Evolutionary conservation across 1,284 basidiomycete species (phyloP).

Genomic region (Pulveroboletus ridleyi): DNA sequence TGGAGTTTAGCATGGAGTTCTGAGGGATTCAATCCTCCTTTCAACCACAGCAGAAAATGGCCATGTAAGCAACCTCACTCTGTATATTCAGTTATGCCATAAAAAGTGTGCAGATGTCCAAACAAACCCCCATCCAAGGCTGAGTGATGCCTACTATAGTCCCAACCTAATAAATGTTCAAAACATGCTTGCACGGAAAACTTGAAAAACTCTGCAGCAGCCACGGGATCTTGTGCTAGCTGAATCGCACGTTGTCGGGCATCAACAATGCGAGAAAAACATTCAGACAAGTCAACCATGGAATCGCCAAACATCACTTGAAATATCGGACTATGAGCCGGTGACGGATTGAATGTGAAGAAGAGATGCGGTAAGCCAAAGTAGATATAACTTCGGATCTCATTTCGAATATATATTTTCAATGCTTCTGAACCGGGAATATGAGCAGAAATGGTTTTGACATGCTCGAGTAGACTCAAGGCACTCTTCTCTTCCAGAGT

Average conservation of each 20-base stretch:
- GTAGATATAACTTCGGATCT: not conserved
- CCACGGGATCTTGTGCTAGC: conserved; percentile 18
- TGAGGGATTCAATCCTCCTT: conserved; percentile 2
- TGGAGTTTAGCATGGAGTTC: conserved; percentile 4
- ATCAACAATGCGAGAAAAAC: conserved; percentile 9
- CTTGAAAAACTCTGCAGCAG: not conserved
- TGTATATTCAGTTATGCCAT: conserved; percentile 22
- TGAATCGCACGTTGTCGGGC: conserved; percentile 5
- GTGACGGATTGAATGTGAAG: conserved; percentile 22
- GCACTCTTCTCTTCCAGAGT: not conserved
- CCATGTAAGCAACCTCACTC: conserved; percentile 21
- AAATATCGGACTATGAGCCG: conserved; percentile 22
- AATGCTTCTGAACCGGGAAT: conserved; percentile 14
- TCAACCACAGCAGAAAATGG: conserved; percentile 24
- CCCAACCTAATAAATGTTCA: conserved; percentile 9
- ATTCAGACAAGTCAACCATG: conserved; percentile 4
- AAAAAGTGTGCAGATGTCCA: conserved; percentile 17
- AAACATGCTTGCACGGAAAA: conserved; percentile 18
- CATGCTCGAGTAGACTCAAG: conserved; percentile 4
- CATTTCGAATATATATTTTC: too few relatives aligned
- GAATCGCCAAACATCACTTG: conserved; percentile 22
- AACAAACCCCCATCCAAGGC: conserved; percentile 8
- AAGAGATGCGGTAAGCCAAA: conserved; percentile 21
- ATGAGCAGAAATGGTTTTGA: conserved; percentile 18
- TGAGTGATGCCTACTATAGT: not conserved